Base-by-base conservation (phyloP, 192 early-diverging fungal species). In the Haplosporangium gracile region DNA sequence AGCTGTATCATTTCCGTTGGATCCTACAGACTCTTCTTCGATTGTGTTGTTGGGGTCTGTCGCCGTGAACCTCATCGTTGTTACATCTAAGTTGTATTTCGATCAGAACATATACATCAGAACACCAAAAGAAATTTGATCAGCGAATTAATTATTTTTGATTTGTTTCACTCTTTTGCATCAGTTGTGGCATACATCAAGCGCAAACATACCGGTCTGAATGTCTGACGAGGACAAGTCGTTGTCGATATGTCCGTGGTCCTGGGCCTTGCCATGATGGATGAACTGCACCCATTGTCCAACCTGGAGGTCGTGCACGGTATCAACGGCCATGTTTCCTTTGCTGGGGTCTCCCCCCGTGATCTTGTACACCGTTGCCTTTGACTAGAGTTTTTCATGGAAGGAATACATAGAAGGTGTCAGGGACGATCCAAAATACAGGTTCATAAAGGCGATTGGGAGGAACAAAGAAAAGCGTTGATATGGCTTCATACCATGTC, bases 251-350 rank as follows among this genome's bases (percentile, higher is more conserved):
- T 87, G 74, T 1, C 81, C 80, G 13, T 82, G 39, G 20, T 74
- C 40, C 11, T 65, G 57, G 16, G 20, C 34, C 32, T 78, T 55
- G 69, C 72, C 73, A 22, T 88, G 81, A 68, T 73, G 69, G n/a
- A 65, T 89, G 75, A 91, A 90, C 73, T 91, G 91, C 1, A 92
- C 91, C 70, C 76, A 80, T 53, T 93, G 92, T 8, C 91, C 91
- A 13, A 84, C 79, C 55, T 81, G 65, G 15, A 93, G 81, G 73
- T 93, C 91, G 43, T 80, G 75, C 0, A 88, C 90, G 5, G 91
- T 92, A 77, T 93, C 92, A 1, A 93, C 87, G 2, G 92, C 86
- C 89, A 93, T 91, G 63, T 92, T 93, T n/a, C 91, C 92, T 51
- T 88, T 88, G 38, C 81, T 78, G 16, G 91, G 92, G 78, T 93